Percentiles rank a stretch among this genome's conserved stretches.
Evolutionary conservation across 306 rosid species (phyloP).

Genomic region (Cicer arietinum): DNA sequence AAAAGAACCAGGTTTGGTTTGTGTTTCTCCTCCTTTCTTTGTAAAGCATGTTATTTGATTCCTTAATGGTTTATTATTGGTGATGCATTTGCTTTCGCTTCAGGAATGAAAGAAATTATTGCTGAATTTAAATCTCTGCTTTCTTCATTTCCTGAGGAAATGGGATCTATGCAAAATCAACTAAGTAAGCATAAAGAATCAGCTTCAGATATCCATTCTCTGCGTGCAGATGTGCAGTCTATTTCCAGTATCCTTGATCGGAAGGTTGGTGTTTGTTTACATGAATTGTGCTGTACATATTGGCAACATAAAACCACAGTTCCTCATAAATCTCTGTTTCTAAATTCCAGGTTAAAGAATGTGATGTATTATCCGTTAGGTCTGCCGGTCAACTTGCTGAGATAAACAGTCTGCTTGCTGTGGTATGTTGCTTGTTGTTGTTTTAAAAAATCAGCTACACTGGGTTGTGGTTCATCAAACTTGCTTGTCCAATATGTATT

Average conservation of each 20-base stretch:
- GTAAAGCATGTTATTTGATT: slow-evolving; percentile 19
- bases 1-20: slow-evolving; percentile 84
- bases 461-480: slow-evolving; percentile 7
- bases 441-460: background rate
- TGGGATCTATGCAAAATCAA: slow-evolving; percentile 89
- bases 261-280: slow-evolving; percentile 66
- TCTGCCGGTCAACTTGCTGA: slow-evolving; percentile 69
- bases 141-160: slow-evolving; percentile 93
- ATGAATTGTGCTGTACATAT: slow-evolving; percentile 4
- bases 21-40: slow-evolving; percentile 9
- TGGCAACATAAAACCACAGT: slow-evolving; percentile 36
- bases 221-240: slow-evolving; percentile 85
- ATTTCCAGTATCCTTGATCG: slow-evolving; percentile 74
- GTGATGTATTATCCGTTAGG: slow-evolving; percentile 58
- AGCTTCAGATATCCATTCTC: slow-evolving; percentile 84
- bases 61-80: slow-evolving; percentile 12
- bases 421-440: slow-evolving; percentile 60
- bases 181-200: slow-evolving; percentile 81
- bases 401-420: slow-evolving; percentile 65
- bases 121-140: slow-evolving; percentile 82
- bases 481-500: slow-evolving; percentile 9
- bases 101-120: slow-evolving; percentile 91
- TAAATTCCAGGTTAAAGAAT: slow-evolving; percentile 71
- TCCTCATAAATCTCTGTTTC: slow-evolving; percentile 32
- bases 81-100: slow-evolving; percentile 48